Percentiles rank a stretch among this genome's conserved stretches.
Evolutionary conservation across 768 basidiomycete species (phyloP).

Genomic region (Termitomyces sp.): DNA sequence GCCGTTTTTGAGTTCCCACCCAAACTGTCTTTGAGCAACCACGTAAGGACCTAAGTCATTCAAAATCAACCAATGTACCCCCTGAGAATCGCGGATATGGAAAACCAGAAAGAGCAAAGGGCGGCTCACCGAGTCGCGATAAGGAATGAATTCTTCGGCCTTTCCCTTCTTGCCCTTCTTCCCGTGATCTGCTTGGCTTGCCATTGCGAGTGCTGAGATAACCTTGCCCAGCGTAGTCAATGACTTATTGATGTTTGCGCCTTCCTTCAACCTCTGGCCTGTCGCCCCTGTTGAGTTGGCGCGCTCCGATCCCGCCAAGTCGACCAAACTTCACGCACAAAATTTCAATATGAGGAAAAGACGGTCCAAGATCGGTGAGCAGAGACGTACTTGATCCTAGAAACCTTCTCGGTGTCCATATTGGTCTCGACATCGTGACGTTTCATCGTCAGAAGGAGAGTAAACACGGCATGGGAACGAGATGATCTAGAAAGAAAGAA

Average conservation of each 20-base stretch:
- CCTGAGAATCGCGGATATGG: background rate
- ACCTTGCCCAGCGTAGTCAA: slow-evolving; percentile 97
- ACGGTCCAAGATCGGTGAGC: slow-evolving; percentile 1
- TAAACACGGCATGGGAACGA: slow-evolving; percentile 97
- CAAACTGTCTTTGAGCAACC: slow-evolving; percentile 96
- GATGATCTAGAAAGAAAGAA: slow-evolving; percentile 57
- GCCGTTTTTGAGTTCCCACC: slow-evolving; percentile 98
- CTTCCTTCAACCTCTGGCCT: slow-evolving; percentile 93
- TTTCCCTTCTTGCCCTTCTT: slow-evolving; percentile 90
- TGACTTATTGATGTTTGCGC: slow-evolving; percentile 98
- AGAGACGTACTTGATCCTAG: slow-evolving; percentile 74
- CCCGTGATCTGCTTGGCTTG: slow-evolving; percentile 52
- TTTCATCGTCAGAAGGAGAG: slow-evolving; percentile 90
- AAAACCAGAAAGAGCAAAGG: slow-evolving; percentile 9
- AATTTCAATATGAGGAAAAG: slow-evolving; percentile 8
- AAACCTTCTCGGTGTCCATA: slow-evolving; percentile 97
- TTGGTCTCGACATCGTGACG: slow-evolving; percentile 78
- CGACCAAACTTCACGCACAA: slow-evolving; percentile 63
- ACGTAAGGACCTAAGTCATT: slow-evolving; percentile 76
- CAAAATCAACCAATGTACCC: background rate
- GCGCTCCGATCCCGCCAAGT: slow-evolving; percentile 94
- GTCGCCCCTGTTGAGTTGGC: slow-evolving; percentile 98
- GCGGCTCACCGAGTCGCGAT: slow-evolving; percentile 85
- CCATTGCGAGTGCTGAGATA: slow-evolving; percentile 82
- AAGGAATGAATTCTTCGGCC: slow-evolving; percentile 91